Percentiles rank a stretch among this genome's conserved stretches.
These are phyloP conservation scores for Saussurea involucrata DNA, from an alignment of 129 eudicot genomes.

Conservation along the genomic window DNA sequence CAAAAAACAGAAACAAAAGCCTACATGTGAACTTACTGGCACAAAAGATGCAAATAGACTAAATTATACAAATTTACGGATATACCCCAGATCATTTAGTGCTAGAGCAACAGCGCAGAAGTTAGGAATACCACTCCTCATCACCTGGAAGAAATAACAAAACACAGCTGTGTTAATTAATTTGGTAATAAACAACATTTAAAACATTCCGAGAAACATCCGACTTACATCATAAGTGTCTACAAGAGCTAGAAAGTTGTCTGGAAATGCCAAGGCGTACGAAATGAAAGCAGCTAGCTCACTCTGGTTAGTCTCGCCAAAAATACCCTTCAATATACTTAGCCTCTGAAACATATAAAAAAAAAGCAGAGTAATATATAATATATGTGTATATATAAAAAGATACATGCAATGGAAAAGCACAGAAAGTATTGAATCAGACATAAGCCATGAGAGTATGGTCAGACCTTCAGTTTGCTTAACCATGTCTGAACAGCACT, in stretches of 20 bases:
- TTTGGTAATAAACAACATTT: background rate
- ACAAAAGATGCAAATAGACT: background rate
- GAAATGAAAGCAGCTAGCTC: slow-evolving; percentile 94
- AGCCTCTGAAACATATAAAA: slow-evolving; percentile 52
- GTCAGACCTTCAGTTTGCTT: slow-evolving; percentile 72
- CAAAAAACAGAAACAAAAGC: slow-evolving; percentile 9
- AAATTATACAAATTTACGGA: background rate
- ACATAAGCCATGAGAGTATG: background rate
- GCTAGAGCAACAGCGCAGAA: slow-evolving; percentile 98
- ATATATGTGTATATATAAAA: background rate
- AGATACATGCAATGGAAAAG: background rate
- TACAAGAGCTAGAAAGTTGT: slow-evolving; percentile 88
- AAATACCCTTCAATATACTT: slow-evolving; percentile 48
- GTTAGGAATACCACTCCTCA: slow-evolving; percentile 93
- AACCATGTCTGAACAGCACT: slow-evolving; percentile 77
- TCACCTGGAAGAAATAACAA: slow-evolving; percentile 47
- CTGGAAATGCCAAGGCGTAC: slow-evolving; percentile 89
- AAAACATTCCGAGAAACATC: background rate
- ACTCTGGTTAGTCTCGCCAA: slow-evolving; percentile 90
- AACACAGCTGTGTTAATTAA: background rate
- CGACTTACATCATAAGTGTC: slow-evolving; percentile 96
- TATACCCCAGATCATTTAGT: slow-evolving; percentile 85
- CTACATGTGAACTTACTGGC: background rate
- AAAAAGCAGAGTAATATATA: background rate
- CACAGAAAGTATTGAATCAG: background rate